Base-by-base conservation (phyloP, 306 rosid species). In the Geum urbanum region DNA sequence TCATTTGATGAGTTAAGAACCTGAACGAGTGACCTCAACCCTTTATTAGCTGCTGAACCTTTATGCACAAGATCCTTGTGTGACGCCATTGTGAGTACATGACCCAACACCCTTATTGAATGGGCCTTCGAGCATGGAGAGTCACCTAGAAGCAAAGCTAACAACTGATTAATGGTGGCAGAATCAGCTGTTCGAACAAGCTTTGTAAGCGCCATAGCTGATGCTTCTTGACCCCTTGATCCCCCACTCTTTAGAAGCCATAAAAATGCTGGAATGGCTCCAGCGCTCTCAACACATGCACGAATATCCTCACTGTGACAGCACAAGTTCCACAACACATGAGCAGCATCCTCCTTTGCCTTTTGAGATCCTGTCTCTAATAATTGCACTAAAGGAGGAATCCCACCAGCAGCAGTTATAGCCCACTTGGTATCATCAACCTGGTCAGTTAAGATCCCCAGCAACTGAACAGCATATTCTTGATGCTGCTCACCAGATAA, bases 341-440 rank as follows among this genome's bases (percentile, higher is more conserved):
- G 94, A 63, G 97, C 98, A 3, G 96, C 96, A 22, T 90, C 96
- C 86, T 94, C 98, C 81, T 86, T 90, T 50, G 98, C 97, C 74
- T 90, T 87, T 70, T 88, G 96, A 35, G 98, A 88, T 72, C 97
- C 96, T 18, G 91, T 85, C 82, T 94, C 97, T 79, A 94, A 80
- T 74, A 90, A 79, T 88, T 94, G 96, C 78, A 94, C 98, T 81
- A 94, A 58, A 43, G 88, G 96, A 73, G 98, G 98, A 83, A 94
- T 94, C 66, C 96, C 98, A 61, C 98, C 97, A 32, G 98, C 97
- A 83, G 98, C 98, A 67, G 98, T 94, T 73, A 90, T 90, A 72
- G 98, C 98, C 98, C 98, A 94, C 78, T 94, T 94, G 84, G 95
- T 90, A 87, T 94, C 98, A 78, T 91, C 96, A 10, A 88, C 89